Percentiles rank a stretch among this genome's conserved stretches.
Conservation (phyloP, 2,329 filamentous ascomycete genomes). For the Apiospora hydei region DNA sequence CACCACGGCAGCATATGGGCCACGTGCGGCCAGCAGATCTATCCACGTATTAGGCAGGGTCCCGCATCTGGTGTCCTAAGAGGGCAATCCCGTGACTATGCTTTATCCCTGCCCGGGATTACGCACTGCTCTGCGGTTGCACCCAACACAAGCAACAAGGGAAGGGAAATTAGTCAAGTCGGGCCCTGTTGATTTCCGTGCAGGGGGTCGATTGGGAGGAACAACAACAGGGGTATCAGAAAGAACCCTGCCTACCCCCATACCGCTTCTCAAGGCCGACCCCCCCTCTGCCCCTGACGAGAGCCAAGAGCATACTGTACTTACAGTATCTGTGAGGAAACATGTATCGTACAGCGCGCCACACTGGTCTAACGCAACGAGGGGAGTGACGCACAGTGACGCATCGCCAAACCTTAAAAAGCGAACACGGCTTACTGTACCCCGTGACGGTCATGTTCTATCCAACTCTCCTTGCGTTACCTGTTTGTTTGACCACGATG, state of each 20-base stretch:
- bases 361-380: slow-evolving; percentile 7
- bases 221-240: neutral
- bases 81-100: neutral
- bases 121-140: slow-evolving; percentile 3
- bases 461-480: neutral
- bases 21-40: neutral
- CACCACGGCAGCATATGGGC: neutral
- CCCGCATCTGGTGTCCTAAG: slow-evolving; percentile 9
- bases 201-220: neutral
- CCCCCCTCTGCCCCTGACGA: neutral
- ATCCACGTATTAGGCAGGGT: slow-evolving; percentile 9
- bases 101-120: neutral
- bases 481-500: neutral
- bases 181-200: neutral
- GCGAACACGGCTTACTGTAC: neutral
- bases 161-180: slow-evolving; percentile 16
- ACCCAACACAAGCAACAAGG: neutral
- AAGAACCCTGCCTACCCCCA: neutral
- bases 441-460: slow-evolving; percentile 7
- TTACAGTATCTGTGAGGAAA: neutral
- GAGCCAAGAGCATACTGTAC: neutral
- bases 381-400: neutral
- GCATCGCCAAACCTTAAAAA: slow-evolving; percentile 11
- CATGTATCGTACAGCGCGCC: neutral
- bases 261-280: slow-evolving; percentile 3